Evolutionary conservation across 2,329 filamentous ascomycete species (phyloP).

Genomic region (Colletotrichum incanum): DNA sequence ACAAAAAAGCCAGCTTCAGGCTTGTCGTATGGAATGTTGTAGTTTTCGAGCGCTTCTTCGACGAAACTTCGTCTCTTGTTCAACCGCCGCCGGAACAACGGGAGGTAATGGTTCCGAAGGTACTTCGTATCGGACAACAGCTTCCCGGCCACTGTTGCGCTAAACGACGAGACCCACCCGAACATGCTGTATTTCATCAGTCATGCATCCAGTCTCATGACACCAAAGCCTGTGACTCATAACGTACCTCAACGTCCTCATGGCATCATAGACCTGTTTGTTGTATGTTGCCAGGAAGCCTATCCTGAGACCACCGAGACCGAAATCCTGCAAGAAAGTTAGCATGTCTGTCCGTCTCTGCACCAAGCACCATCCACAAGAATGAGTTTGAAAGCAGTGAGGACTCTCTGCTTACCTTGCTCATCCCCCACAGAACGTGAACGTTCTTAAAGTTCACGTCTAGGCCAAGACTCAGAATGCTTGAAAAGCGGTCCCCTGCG

Average conservation of each 20-base stretch:
- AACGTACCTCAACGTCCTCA: slow-evolving; percentile 20
- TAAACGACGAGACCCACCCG: slow-evolving; percentile 8
- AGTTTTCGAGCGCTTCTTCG: slow-evolving; percentile 3
- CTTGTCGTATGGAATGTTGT: slow-evolving; percentile 18
- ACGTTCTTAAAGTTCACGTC: slow-evolving; percentile 20
- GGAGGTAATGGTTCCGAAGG: slow-evolving; percentile 11
- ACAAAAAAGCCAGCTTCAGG: slow-evolving; percentile 35
- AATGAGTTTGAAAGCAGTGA: background rate
- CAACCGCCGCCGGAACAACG: slow-evolving; percentile 14
- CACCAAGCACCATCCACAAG: background rate
- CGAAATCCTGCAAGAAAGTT: slow-evolving; percentile 18
- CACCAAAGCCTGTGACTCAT: background rate
- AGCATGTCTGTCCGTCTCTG: background rate
- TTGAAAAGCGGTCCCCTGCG: slow-evolving; percentile 6
- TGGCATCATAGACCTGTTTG: background rate
- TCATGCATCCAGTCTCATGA: too few relatives aligned
- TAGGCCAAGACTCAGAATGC: slow-evolving; percentile 29
- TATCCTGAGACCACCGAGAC: background rate
- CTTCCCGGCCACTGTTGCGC: slow-evolving; percentile 10
- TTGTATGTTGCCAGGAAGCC: slow-evolving; percentile 35
- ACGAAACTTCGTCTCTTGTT: slow-evolving; percentile 16
- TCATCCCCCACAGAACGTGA: slow-evolving; percentile 33
- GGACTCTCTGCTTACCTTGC: background rate
- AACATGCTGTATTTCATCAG: slow-evolving; percentile 9
- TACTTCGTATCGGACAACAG: slow-evolving; percentile 31